A percentile compares a stretch with the other conserved stretches of the same genome.
Evolutionary conservation across 441 rosid genomes (phyloP).

Genomic region (Adansonia gregorii): DNA sequence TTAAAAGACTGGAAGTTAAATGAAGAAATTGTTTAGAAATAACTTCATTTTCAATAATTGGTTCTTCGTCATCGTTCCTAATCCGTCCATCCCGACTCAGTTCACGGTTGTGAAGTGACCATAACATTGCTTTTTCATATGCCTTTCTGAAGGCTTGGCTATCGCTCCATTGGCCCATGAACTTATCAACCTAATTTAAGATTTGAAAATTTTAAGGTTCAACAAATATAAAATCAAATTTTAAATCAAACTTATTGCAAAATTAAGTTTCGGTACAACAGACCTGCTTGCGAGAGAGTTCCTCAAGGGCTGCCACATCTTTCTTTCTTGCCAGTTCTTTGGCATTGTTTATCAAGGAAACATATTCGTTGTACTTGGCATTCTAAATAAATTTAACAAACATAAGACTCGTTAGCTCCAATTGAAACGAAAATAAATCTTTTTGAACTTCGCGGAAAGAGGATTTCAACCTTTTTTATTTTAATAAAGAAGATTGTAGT

Average conservation of each 20-base stretch:
- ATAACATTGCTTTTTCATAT: constrained; percentile 8
- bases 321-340: constrained; percentile 16
- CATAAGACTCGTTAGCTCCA: too few relatives aligned
- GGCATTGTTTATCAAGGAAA: constrained; percentile 14
- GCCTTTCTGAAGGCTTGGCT: background rate
- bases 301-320: constrained; percentile 24
- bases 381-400: constrained; percentile 4
- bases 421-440: too few relatives aligned
- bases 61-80: constrained; percentile 21
- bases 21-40: background rate
- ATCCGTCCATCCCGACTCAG: constrained; percentile 26
- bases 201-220: background rate
- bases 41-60: background rate
- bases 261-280: background rate
- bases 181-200: constrained; percentile 19
- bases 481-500: too few relatives aligned
- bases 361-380: constrained; percentile 1
- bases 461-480: too few relatives aligned
- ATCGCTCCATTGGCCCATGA: constrained; percentile 20
- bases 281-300: constrained; percentile 23
- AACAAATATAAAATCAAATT: background rate
- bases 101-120: constrained; percentile 13
- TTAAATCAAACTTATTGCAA: background rate
- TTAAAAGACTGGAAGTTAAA: background rate
- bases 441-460: too few relatives aligned